phyloP scores from a whole-genome alignment of 208 protist species.

The Trypanosoma avium region DNA sequence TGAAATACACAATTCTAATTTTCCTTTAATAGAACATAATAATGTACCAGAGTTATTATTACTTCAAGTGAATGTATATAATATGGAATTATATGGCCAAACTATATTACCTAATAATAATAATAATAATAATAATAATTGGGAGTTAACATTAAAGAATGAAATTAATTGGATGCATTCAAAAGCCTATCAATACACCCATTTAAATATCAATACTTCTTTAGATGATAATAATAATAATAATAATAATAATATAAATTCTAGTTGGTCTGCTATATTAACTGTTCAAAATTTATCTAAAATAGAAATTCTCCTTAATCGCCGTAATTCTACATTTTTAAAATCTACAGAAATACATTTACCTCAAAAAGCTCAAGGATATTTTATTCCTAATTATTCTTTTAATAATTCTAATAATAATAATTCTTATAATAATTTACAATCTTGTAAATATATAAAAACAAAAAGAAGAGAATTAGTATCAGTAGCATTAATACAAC shows the following conservation, averaged over 20 bases:
- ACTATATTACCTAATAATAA: background rate
- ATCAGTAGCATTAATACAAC: too few species aligned
- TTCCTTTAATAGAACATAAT: too few species aligned
- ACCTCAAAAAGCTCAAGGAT: too few species aligned
- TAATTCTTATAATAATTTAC: background rate
- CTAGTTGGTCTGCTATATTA: background rate
- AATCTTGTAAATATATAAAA: background rate
- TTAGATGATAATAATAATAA: background rate
- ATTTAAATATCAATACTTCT: background rate
- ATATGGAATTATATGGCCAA: background rate
- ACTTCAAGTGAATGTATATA: background rate
- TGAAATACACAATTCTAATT: too few species aligned
- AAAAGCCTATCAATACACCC: background rate
- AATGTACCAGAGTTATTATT: background rate
- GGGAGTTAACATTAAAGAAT: constrained; percentile 2
- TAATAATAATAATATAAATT: background rate
- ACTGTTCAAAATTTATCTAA: background rate
- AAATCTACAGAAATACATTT: too few species aligned
- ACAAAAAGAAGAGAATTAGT: background rate
- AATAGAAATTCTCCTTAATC: background rate
- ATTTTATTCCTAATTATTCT: background rate
- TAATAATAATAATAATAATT: too few species aligned
- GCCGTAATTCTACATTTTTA: too few species aligned
- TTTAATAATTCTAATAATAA: background rate
- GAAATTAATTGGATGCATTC: background rate